Conservation (phyloP, 2,329 filamentous ascomycete species). For the Simplicillium sp. region DNA sequence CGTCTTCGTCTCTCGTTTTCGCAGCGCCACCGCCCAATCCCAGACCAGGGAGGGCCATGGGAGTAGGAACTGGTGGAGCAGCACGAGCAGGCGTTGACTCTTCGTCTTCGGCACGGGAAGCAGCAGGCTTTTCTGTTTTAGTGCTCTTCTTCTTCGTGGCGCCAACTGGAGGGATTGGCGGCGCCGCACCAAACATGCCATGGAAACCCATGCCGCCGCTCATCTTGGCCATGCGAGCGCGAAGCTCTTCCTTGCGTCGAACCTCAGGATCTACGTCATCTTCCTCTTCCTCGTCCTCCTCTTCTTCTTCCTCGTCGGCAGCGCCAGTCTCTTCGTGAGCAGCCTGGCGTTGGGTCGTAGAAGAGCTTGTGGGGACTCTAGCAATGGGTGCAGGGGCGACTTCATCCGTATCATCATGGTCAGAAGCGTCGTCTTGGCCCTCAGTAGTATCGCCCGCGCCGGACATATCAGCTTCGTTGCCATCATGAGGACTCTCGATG, state of each 20-base stretch:
- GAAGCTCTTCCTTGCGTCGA: constrained; percentile 74
- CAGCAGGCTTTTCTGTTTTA: constrained; percentile 28
- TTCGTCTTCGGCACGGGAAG: constrained; percentile 34
- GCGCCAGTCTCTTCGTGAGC: constrained; percentile 63
- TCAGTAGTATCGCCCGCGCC: constrained; percentile 56
- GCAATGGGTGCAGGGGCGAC: constrained; percentile 24
- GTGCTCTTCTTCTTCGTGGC: constrained; percentile 45
- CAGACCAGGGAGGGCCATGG: constrained; percentile 67
- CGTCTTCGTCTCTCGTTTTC: constrained; percentile 24
- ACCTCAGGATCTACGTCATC: constrained; percentile 84
- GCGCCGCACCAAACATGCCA: constrained; percentile 68
- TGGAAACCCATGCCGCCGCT: constrained; percentile 96
- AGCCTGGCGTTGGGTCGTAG: constrained; percentile 24
- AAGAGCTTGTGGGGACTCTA: constrained; percentile 27
- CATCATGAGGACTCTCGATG: constrained; percentile 40
- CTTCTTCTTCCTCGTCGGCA: constrained; percentile 61
- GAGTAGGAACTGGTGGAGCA: constrained; percentile 46
- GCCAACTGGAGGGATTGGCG: constrained; percentile 53
- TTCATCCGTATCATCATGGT: constrained; percentile 68
- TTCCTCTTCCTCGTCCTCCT: constrained; percentile 57
- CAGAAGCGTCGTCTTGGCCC: constrained; percentile 50
- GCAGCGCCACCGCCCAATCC: constrained; percentile 43
- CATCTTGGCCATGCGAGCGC: constrained; percentile 97
- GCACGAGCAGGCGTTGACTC: constrained; percentile 29
- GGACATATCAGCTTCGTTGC: constrained; percentile 57